phyloP scores from a whole-genome alignment of 1,139 yeast species.

The Taphrina communis region DNA sequence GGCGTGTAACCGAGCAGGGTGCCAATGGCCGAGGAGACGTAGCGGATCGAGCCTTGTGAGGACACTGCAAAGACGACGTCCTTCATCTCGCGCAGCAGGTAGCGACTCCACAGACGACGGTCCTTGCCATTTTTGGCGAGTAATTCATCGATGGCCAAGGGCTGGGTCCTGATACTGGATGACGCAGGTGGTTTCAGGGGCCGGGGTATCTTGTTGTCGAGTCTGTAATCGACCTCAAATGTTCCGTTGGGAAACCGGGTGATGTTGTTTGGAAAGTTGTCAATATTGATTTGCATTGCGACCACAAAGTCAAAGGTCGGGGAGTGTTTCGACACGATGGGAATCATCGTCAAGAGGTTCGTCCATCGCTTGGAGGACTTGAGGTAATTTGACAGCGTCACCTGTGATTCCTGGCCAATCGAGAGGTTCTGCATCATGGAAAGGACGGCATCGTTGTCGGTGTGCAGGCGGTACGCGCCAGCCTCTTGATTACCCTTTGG shows the following conservation, averaged over 20 bases:
- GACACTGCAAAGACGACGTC: constrained; percentile 42
- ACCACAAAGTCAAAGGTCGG: constrained; percentile 26
- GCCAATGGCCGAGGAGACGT: constrained; percentile 35
- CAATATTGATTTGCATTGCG: constrained; percentile 27
- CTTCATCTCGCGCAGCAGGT: constrained; percentile 34
- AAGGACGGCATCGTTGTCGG: constrained; percentile 43
- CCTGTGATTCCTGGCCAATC: constrained; percentile 43
- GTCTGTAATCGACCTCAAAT: constrained; percentile 29
- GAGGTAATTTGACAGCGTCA: constrained; percentile 42
- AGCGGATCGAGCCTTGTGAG: constrained; percentile 39
- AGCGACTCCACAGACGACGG: constrained; percentile 22
- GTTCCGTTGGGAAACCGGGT: constrained; percentile 4
- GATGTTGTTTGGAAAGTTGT: constrained; percentile 19
- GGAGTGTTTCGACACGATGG: constrained; percentile 42
- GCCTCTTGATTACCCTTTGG: constrained; percentile 41
- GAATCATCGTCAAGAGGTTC: constrained; percentile 43
- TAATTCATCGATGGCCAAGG: constrained; percentile 6
- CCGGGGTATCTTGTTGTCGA: constrained; percentile 5
- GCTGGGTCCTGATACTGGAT: background rate
- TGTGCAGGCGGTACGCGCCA: constrained; percentile 39
- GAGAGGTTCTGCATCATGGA: constrained; percentile 32
- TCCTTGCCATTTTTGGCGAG: background rate
- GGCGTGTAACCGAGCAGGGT: constrained; percentile 41
- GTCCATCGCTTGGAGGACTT: constrained; percentile 43
- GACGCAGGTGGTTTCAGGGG: background rate